Evolutionary conservation across 805 yeast genomes (phyloP).

Genomic region (Pichia eremophila): DNA sequence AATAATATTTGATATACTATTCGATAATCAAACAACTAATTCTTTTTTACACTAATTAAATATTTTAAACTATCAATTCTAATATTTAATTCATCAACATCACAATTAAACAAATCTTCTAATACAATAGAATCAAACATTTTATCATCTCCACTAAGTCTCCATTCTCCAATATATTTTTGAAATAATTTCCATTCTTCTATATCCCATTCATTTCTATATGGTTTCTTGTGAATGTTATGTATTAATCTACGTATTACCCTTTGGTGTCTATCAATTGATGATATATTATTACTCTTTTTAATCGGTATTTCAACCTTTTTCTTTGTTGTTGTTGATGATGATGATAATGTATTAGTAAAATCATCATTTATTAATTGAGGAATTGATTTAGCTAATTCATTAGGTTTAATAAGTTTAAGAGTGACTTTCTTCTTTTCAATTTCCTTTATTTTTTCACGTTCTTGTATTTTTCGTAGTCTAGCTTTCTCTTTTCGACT

Average conservation of each 20-base stretch:
- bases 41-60: constrained; percentile 6
- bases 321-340: neutral
- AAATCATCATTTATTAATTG: neutral
- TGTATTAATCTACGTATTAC: constrained; percentile 1
- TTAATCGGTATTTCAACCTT: too few species aligned
- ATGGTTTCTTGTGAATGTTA: constrained; percentile 6
- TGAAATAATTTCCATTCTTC: constrained; percentile 18
- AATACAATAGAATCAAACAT: constrained; percentile 2
- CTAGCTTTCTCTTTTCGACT: constrained; percentile 3
- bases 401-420: neutral
- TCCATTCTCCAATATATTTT: constrained; percentile 15
- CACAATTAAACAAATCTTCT: constrained; percentile 16
- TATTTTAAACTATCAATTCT: constrained; percentile 15
- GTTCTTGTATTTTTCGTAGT: neutral
- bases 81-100: constrained; percentile 15
- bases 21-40: too few species aligned
- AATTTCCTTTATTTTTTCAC: too few species aligned
- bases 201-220: constrained; percentile 14
- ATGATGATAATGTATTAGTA: neutral
- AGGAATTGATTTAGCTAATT: neutral
- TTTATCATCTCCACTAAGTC: constrained; percentile 10
- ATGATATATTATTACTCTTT: neutral
- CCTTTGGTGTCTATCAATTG: neutral
- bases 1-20: too few species aligned
- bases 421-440: too few species aligned